Conservation (phyloP, 345 rosid species). For the Acer yangbiense region DNA sequence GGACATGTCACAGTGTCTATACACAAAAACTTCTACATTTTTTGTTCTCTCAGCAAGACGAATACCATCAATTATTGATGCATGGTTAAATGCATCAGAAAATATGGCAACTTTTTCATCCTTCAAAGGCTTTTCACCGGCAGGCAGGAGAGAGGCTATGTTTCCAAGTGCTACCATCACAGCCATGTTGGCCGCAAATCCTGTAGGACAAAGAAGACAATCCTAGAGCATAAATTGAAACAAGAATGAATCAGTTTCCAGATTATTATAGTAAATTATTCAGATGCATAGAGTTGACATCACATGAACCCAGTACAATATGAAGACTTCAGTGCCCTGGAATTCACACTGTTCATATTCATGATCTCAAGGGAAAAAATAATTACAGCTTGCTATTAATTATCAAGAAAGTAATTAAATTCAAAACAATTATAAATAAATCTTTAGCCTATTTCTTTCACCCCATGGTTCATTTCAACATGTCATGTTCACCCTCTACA, state of each 20-base stretch:
- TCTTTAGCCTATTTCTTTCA: neutral
- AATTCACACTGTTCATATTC: conserved; percentile 5
- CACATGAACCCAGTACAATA: conserved; percentile 6
- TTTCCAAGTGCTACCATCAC: conserved; percentile 89
- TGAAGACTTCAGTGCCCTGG: neutral
- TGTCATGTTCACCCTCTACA: conserved; percentile 1
- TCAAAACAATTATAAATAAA: neutral
- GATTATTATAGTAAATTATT: neutral
- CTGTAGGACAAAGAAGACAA: conserved; percentile 97
- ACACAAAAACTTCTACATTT: conserved; percentile 61
- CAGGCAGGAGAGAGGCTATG: conserved; percentile 65
- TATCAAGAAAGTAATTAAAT: neutral
- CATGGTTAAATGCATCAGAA: conserved; percentile 94
- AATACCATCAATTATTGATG: conserved; percentile 94
- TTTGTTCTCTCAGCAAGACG: conserved; percentile 81
- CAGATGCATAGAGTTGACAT: neutral
- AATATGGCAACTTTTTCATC: conserved; percentile 79
- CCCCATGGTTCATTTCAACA: neutral
- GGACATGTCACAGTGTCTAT: conserved; percentile 80
- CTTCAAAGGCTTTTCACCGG: conserved; percentile 40
- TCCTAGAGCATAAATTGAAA: conserved; percentile 57
- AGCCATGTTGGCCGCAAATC: conserved; percentile 97
- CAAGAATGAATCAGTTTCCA: conserved; percentile 33
- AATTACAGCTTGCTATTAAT: neutral
- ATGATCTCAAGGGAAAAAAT: neutral